phyloP scores from a whole-genome alignment of 257 asterid genomes.

The Rhazya stricta region DNA sequence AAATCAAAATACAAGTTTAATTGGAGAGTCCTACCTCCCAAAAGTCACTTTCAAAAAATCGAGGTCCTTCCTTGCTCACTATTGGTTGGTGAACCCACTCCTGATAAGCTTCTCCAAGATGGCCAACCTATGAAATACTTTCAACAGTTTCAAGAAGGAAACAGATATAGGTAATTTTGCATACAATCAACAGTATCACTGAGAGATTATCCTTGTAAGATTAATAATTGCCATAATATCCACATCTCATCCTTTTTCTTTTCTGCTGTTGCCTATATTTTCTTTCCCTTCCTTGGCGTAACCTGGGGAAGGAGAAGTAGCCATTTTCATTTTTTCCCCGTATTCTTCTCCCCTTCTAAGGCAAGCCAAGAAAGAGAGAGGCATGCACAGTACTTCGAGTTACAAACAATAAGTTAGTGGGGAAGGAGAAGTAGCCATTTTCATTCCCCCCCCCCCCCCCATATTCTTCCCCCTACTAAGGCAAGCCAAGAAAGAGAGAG shows the following conservation, averaged over 20 bases:
- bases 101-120: constrained; percentile 83
- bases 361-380: not conserved
- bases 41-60: constrained; percentile 70
- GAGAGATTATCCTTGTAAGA: not conserved
- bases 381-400: not conserved
- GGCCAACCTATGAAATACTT: constrained; percentile 61
- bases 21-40: constrained; percentile 55
- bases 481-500: not conserved
- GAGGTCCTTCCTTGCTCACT: constrained; percentile 77
- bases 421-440: no score
- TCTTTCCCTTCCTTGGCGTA: not conserved
- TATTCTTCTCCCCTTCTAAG: not conserved
- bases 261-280: not conserved
- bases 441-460: not conserved
- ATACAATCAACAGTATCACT: not conserved
- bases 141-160: not conserved
- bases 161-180: not conserved
- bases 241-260: not conserved
- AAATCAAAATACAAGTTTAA: not conserved
- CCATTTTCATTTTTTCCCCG: not conserved
- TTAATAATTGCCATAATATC: no score
- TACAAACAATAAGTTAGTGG: not conserved
- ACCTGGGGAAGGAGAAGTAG: not conserved
- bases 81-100: constrained; percentile 98
- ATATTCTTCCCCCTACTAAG: not conserved